Base-by-base conservation (phyloP, 2,329 filamentous ascomycete genomes). In the Arthrobotrys sinensis region DNA sequence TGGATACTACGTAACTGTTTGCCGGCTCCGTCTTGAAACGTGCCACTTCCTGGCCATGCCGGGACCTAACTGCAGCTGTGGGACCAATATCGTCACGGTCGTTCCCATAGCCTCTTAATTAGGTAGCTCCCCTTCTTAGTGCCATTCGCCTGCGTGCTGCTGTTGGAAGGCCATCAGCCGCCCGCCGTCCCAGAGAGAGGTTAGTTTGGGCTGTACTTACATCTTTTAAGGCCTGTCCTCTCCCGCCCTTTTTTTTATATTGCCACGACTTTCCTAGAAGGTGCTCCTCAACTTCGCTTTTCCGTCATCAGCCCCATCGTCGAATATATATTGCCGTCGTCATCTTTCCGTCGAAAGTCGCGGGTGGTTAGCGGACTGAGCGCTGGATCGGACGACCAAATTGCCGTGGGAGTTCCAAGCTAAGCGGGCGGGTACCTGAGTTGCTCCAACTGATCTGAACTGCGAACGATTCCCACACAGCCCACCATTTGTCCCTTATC, bases 201-300 rank as follows among this genome's bases (percentile, higher is more conserved):
- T 76, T 76, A 70, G 72, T 52, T 70, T 50, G 62, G 65, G 45
- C 55, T 45, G 43, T 4, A 60, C 55, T 40, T 43, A 60, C 52
- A 38, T 38, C 52, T 32, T 57, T 43, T n/a, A 43, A 40, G 55
- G 19, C 14, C 53, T 28, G 19, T 4, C 14, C 24, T 70, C 73
- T 70, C 73, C 50, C 72, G 65, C 68, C 68, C 68, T 71, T 71
- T 53, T 50, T 76, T 70, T 69, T 69, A 68, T 76, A 76, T 68
- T n/a, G 36, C 64, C 40, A 46, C 60, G 10, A 14, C 32, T 7
- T 40, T 67, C 52, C 48, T 55, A 69, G 45, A 48, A 48, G 45
- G 19, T 7, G 10, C 34, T 24, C 16, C 19, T 28, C 19, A 7
- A 14, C 24, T 52, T 52, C 48, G 16, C 19, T 24, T 45, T 50